Percentiles rank a stretch among this genome's conserved stretches.
phyloP scores from a whole-genome alignment of 2,329 filamentous ascomycete genomes.

The Diplocarpon rosae region DNA sequence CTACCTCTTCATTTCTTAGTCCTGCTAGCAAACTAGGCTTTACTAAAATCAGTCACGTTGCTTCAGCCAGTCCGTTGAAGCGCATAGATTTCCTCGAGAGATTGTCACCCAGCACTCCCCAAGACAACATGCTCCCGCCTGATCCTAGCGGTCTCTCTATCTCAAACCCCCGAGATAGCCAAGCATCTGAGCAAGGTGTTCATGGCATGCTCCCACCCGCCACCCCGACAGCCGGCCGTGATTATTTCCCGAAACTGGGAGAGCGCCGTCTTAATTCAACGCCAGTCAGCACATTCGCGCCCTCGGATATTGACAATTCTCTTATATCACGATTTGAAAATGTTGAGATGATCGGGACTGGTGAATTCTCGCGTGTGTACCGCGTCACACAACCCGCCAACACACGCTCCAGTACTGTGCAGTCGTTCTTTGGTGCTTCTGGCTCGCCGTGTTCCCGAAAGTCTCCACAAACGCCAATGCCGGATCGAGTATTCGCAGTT shows the following conservation, averaged over 20 bases:
- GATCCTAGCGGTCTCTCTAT: conserved; percentile 80
- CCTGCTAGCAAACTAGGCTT: conserved; percentile 32
- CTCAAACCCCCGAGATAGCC: conserved; percentile 43
- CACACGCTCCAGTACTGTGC: conserved; percentile 31
- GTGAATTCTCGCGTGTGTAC: conserved; percentile 91
- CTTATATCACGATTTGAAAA: conserved; percentile 68
- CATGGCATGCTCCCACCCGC: conserved; percentile 53
- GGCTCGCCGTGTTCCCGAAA: conserved; percentile 37
- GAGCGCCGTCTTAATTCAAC: conserved; percentile 53
- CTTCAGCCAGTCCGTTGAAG: conserved; percentile 52
- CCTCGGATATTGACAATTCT: conserved; percentile 63
- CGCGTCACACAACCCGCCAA: conserved; percentile 46
- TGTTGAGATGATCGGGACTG: conserved; percentile 70
- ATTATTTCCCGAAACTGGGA: conserved; percentile 43
- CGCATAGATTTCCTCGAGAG: conserved; percentile 39
- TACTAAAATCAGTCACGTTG: conserved; percentile 41
- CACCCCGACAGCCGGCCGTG: conserved; percentile 61
- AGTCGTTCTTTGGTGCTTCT: conserved; percentile 29
- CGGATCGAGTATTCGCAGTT: conserved; percentile 68
- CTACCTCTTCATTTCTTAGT: conserved; percentile 24
- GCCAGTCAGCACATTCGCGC: conserved; percentile 57
- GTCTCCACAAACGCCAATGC: conserved; percentile 41
- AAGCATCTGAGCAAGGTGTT: conserved; percentile 20
- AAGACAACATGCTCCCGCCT: conserved; percentile 60
- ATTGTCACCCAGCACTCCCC: conserved; percentile 64